Percentiles rank a stretch among this genome's conserved stretches.
phyloP scores from a whole-genome alignment of 441 rosid species.

The Erodium trifolium region DNA sequence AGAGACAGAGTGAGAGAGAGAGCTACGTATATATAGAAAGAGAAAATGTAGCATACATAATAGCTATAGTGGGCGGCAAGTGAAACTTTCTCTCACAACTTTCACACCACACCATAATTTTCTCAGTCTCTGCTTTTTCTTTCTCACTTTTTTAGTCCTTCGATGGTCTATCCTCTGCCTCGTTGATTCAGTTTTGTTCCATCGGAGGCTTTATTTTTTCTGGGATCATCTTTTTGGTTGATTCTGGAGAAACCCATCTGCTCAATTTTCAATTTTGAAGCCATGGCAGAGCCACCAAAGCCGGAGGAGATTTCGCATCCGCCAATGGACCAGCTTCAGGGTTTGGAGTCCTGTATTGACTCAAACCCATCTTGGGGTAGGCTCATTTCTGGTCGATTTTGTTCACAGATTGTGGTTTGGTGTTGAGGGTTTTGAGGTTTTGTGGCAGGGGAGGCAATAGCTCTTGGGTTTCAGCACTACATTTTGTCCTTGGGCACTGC shows the following conservation, averaged over 20 bases:
- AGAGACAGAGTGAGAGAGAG: too few species aligned
- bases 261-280: constrained; percentile 13
- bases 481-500: constrained; percentile 94
- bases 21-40: neutral
- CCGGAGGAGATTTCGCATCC: constrained; percentile 88
- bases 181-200: neutral
- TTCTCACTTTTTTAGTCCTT: neutral
- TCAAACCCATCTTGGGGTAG: constrained; percentile 98
- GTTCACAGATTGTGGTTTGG: neutral
- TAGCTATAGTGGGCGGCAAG: constrained; percentile 37
- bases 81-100: constrained; percentile 18
- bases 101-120: constrained; percentile 9
- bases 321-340: constrained; percentile 99
- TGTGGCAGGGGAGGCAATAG: constrained; percentile 74
- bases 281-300: constrained; percentile 70
- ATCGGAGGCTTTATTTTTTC: neutral
- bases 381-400: constrained; percentile 9
- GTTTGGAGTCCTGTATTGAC: constrained; percentile 96
- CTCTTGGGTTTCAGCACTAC: constrained; percentile 95
- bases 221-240: constrained; percentile 18
- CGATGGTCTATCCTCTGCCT: constrained; percentile 3
- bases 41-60: too few species aligned
- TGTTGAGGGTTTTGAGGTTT: neutral
- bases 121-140: constrained; percentile 13
- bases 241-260: constrained; percentile 26